Conservation (phyloP, 257 asterid genomes). For the Pogostemon cablin region DNA sequence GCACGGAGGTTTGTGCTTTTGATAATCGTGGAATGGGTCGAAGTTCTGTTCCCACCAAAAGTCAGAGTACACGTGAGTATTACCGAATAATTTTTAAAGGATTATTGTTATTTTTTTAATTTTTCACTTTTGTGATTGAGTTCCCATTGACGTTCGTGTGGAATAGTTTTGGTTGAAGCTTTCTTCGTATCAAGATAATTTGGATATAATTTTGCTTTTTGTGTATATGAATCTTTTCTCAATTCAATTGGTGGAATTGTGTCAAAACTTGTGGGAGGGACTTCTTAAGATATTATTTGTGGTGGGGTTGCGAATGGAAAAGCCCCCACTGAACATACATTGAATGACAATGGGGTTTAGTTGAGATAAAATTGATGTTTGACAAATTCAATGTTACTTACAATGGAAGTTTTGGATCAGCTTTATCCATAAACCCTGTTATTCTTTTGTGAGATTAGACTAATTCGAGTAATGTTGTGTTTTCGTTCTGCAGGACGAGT, state of each 20-base stretch:
- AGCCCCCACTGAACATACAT: conserved; percentile 21
- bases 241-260: conserved; percentile 22
- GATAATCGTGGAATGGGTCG: conserved; percentile 98
- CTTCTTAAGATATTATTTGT: conserved; percentile 17
- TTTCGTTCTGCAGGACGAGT: conserved; percentile 56
- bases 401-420: conserved; percentile 26
- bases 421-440: background rate
- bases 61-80: conserved; percentile 80
- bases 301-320: conserved; percentile 33
- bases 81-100: conserved; percentile 2
- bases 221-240: conserved; percentile 15
- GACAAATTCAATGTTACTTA: conserved; percentile 31
- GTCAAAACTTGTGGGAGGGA: conserved; percentile 21
- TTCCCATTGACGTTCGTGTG: background rate
- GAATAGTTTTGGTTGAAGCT: conserved; percentile 2
- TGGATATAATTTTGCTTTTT: conserved; percentile 20
- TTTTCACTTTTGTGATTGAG: conserved; percentile 18
- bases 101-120: background rate
- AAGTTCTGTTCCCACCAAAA: conserved; percentile 88
- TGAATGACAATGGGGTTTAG: conserved; percentile 13
- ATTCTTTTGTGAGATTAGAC: conserved; percentile 7
- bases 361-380: conserved; percentile 24
- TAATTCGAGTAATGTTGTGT: background rate
- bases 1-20: conserved; percentile 82
- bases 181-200: conserved; percentile 17